phyloP scores from a whole-genome alignment of 768 basidiomycete species.

The Lactarius hengduanensis region DNA sequence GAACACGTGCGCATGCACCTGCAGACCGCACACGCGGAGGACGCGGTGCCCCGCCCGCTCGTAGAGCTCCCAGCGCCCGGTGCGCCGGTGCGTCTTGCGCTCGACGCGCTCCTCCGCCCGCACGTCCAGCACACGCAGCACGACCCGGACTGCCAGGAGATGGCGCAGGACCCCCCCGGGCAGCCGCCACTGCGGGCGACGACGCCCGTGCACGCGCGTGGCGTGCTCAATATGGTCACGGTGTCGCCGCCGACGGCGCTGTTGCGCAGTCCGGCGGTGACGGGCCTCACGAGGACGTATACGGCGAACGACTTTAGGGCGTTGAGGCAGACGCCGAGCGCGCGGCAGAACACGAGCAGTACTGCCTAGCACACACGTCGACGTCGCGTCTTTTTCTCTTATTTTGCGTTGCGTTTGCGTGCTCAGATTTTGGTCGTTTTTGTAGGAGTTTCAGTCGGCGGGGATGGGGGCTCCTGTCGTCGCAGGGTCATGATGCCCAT shows the following conservation, averaged over 20 bases:
- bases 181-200: slow-evolving; percentile 35
- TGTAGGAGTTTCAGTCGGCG: slow-evolving; percentile 21
- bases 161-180: background rate
- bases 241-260: slow-evolving; percentile 71
- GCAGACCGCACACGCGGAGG: slow-evolving; percentile 31
- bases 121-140: background rate
- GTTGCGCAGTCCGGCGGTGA: slow-evolving; percentile 67
- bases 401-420: too few species aligned
- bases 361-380: slow-evolving; percentile 82
- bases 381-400: slow-evolving; percentile 46
- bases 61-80: slow-evolving; percentile 7
- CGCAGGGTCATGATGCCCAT: slow-evolving; percentile 20
- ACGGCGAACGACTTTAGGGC: slow-evolving; percentile 78
- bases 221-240: slow-evolving; percentile 60
- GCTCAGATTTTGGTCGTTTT: too few species aligned
- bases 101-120: background rate
- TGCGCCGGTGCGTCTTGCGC: slow-evolving; percentile 9
- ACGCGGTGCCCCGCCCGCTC: slow-evolving; percentile 5
- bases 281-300: slow-evolving; percentile 82
- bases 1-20: slow-evolving; percentile 38
- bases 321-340: slow-evolving; percentile 61
- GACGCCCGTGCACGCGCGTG: slow-evolving; percentile 40
- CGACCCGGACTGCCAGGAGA: background rate
- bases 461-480: slow-evolving; percentile 7
- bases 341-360: slow-evolving; percentile 83